Evolutionary conservation across 257 asterid genomes (phyloP).

Genomic region (Apocynum venetum): DNA sequence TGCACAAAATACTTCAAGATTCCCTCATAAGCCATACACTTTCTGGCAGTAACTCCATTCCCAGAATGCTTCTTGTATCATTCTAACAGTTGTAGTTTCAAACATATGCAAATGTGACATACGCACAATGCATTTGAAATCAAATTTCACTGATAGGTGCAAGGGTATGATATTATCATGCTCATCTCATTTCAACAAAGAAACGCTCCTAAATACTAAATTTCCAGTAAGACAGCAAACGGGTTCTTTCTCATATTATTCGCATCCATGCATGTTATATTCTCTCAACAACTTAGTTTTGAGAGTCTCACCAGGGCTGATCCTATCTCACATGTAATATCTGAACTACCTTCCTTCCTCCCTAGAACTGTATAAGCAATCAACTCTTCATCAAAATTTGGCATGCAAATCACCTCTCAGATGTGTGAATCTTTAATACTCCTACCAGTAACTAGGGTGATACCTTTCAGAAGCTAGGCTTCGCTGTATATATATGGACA

Average conservation of each 20-base stretch:
- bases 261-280: not conserved
- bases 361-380: not conserved
- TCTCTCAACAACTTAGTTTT: not conserved
- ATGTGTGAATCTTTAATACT: not conserved
- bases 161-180: not conserved
- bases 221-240: not conserved
- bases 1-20: not conserved
- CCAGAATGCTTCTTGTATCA: not conserved
- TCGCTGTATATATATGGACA: not conserved
- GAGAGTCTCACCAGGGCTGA: not conserved
- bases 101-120: not conserved
- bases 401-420: not conserved
- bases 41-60: not conserved
- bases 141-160: not conserved
- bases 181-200: not conserved
- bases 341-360: not conserved
- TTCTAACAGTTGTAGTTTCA: not conserved
- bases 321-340: not conserved
- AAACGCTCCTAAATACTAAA: not conserved
- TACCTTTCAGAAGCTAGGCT: not conserved
- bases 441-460: not conserved
- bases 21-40: not conserved
- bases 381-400: not conserved
- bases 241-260: not conserved
- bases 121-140: too few relatives aligned